These are phyloP conservation scores for Amaranthus palmeri DNA, from an alignment of 148 eudicot genomes.

Conservation along the genomic window DNA sequence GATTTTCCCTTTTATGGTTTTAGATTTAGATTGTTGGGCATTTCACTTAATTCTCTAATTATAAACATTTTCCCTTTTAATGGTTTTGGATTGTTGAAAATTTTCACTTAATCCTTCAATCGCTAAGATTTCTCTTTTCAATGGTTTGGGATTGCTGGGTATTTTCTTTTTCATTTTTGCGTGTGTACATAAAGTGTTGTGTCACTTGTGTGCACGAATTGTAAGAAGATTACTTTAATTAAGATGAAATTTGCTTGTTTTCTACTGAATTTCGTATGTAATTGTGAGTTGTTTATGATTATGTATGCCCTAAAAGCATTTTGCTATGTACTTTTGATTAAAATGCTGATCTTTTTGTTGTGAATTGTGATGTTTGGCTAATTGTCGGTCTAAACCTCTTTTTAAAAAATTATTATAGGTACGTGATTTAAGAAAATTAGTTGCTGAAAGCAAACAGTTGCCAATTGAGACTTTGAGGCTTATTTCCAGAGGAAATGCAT, in stretches of 20 bases:
- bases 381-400: not conserved
- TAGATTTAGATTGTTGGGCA: not conserved
- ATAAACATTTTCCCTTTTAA: not conserved
- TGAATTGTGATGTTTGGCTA: too few species aligned
- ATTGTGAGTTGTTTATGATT: not conserved
- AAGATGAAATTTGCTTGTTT: not conserved
- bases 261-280: not conserved
- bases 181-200: not conserved
- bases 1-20: too few species aligned
- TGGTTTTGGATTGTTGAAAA: too few species aligned
- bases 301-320: not conserved
- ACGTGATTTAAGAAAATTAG: constrained; percentile 58
- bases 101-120: too few species aligned
- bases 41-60: not conserved
- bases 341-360: not conserved
- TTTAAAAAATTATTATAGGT: constrained; percentile 36
- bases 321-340: not conserved
- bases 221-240: not conserved
- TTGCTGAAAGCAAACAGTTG: constrained; percentile 46
- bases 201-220: too few species aligned
- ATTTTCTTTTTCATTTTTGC: not conserved
- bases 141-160: too few species aligned
- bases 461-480: constrained; percentile 65
- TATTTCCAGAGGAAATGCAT: constrained; percentile 59
- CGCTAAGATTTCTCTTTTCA: too few species aligned